A percentile compares a stretch with the other conserved stretches of the same genome.
Conservation (phyloP, 495 filamentous ascomycete species). For the Xylaria bambusicola region DNA sequence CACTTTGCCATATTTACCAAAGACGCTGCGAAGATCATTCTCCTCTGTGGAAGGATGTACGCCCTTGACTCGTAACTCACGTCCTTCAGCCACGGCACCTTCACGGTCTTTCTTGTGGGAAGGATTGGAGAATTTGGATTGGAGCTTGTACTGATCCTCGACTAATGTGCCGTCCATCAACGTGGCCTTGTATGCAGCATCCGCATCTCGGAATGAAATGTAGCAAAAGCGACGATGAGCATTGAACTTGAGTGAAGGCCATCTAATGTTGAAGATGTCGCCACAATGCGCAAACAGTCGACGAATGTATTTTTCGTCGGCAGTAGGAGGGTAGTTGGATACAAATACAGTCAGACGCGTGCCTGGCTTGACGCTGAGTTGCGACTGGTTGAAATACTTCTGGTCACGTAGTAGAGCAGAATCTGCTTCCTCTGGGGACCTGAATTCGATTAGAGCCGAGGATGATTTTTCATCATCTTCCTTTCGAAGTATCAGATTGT, state of each 20-base stretch:
- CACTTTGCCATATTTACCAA: conserved; percentile 74
- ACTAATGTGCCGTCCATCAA: conserved; percentile 67
- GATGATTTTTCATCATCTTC: conserved; percentile 59
- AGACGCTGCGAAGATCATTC: conserved; percentile 67
- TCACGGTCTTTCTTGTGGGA: conserved; percentile 71
- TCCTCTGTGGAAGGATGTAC: conserved; percentile 67
- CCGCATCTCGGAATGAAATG: conserved; percentile 73
- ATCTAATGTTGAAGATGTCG: conserved; percentile 81
- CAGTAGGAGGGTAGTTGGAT: conserved; percentile 84
- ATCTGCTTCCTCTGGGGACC: conserved; percentile 73
- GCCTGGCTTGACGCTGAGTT: conserved; percentile 71
- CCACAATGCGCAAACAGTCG: conserved; percentile 75
- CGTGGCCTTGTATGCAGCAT: conserved; percentile 66
- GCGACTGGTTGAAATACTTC: conserved; percentile 69
- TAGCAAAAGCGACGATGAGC: conserved; percentile 92
- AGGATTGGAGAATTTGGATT: conserved; percentile 84
- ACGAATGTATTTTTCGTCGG: conserved; percentile 79
- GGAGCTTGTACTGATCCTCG: conserved; percentile 64
- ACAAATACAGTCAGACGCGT: conserved; percentile 81
- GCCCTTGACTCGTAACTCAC: conserved; percentile 82
- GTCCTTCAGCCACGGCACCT: conserved; percentile 79
- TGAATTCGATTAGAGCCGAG: conserved; percentile 82
- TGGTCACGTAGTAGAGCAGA: conserved; percentile 77
- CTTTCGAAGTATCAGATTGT: conserved; percentile 64
- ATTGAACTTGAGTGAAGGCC: conserved; percentile 87